Conservation (phyloP, 495 filamentous ascomycete genomes). For the Alectoria sarmentosa region DNA sequence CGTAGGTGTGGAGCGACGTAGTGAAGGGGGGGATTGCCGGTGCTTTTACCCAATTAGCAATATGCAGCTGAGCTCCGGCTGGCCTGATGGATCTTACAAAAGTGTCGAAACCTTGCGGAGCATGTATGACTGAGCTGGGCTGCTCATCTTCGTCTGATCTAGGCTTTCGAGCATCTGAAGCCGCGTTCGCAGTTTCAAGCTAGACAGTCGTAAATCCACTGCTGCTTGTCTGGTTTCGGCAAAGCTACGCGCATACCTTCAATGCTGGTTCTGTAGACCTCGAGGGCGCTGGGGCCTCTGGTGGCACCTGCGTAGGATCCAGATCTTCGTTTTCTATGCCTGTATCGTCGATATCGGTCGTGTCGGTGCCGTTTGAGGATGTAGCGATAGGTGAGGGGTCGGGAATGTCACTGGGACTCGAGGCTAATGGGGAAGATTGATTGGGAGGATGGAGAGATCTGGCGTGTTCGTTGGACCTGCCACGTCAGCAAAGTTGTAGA, state of each 20-base stretch:
- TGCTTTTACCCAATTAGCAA: conserved; percentile 22
- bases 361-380: conserved; percentile 66
- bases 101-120: conserved; percentile 66
- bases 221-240: conserved; percentile 7
- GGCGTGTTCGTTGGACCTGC: conserved; percentile 24
- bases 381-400: conserved; percentile 62
- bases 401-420: conserved; percentile 27
- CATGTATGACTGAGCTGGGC: conserved; percentile 80
- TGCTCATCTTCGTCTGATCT: conserved; percentile 60
- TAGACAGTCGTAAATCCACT: conserved; percentile 32
- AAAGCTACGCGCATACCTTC: conserved; percentile 30
- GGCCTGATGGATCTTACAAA: conserved; percentile 50
- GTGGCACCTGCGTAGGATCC: conserved; percentile 24
- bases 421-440: conserved; percentile 21
- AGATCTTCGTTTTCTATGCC: conserved; percentile 39
- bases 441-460: conserved; percentile 25
- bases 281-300: conserved; percentile 3
- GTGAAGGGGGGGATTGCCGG: conserved; percentile 34
- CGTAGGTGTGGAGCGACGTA: conserved; percentile 25
- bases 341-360: conserved; percentile 69
- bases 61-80: conserved; percentile 5
- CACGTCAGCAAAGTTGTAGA: neutral
- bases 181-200: conserved; percentile 55
- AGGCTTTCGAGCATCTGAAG: conserved; percentile 42
- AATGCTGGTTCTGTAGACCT: conserved; percentile 31